Conservation (phyloP, 2,329 filamentous ascomycete genomes). For the Neonectria coccinea region DNA sequence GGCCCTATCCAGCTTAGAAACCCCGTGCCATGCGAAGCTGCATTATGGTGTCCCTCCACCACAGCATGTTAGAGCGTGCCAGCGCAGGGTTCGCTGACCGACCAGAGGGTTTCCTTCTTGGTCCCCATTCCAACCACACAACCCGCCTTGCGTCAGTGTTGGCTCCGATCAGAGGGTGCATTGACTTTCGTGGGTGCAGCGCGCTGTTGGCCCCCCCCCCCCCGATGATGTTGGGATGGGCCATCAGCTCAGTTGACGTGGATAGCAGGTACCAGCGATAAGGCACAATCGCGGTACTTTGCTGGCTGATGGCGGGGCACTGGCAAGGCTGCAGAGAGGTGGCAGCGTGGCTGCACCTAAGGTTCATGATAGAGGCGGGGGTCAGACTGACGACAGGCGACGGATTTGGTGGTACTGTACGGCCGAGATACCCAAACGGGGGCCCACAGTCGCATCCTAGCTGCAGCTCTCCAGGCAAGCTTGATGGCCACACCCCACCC, state of each 20-base stretch:
- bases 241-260: conserved; percentile 28
- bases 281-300: conserved; percentile 4
- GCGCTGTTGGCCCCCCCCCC: conserved; percentile 4
- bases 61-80: conserved; percentile 19
- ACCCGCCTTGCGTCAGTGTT: conserved; percentile 9
- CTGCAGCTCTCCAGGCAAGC: conserved; percentile 25
- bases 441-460: conserved; percentile 35
- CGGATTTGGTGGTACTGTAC: conserved; percentile 38
- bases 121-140: conserved; percentile 8
- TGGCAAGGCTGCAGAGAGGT: conserved; percentile 44
- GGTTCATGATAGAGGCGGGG: conserved; percentile 42
- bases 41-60: conserved; percentile 9
- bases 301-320: conserved; percentile 29
- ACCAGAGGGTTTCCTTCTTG: conserved; percentile 4
- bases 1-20: conserved; percentile 4
- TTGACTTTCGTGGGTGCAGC: conserved; percentile 6
- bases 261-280: conserved; percentile 18
- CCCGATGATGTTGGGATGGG: conserved; percentile 15
- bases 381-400: conserved; percentile 34
- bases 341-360: conserved; percentile 30
- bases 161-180: conserved; percentile 12
- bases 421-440: conserved; percentile 41
- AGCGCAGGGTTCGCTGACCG: conserved; percentile 18
- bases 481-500: conserved; percentile 40
- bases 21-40: conserved; percentile 6